Percentiles rank a stretch among this genome's conserved stretches.
Evolutionary conservation across 2,329 filamentous ascomycete species (phyloP).

Genomic region (Fusarium pseudograminearum): DNA sequence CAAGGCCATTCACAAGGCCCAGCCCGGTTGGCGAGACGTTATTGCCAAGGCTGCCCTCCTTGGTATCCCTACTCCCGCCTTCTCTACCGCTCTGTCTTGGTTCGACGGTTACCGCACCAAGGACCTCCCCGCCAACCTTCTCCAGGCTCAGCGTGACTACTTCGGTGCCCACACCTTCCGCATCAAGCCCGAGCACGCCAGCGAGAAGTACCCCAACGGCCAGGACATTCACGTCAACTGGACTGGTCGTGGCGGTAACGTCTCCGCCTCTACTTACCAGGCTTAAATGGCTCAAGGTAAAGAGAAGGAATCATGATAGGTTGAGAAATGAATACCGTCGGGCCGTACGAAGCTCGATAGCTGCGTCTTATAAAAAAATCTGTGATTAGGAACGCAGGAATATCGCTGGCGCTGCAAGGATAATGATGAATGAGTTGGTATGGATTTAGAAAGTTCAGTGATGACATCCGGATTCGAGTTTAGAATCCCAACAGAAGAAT

Average conservation of each 20-base stretch:
- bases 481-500: conserved; percentile 32
- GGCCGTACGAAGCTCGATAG: conserved; percentile 35
- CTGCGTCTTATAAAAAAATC: conserved; percentile 39
- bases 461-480: conserved; percentile 36
- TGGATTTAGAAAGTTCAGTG: conserved; percentile 46
- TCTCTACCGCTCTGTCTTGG: conserved; percentile 97
- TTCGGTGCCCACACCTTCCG: conserved; percentile 95
- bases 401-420: conserved; percentile 42
- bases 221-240: conserved; percentile 99
- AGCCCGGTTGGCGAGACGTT: conserved; percentile 91
- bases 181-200: conserved; percentile 84
- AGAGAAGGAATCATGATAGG: conserved; percentile 30
- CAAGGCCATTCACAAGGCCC: conserved; percentile 97
- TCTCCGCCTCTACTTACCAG: conserved; percentile 97
- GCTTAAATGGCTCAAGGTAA: conserved; percentile 69
- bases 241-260: conserved; percentile 97
- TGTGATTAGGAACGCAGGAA: conserved; percentile 45
- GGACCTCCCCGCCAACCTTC: conserved; percentile 96
- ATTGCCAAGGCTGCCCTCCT: conserved; percentile 92
- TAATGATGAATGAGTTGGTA: conserved; percentile 46
- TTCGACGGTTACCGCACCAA: conserved; percentile 99
- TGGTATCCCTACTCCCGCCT: conserved; percentile 95
- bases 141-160: conserved; percentile 99
- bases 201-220: conserved; percentile 82
- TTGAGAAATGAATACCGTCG: conserved; percentile 40